These are phyloP conservation scores for Cercospora sp. DNA, from an alignment of 2,329 filamentous ascomycete genomes.

Conservation along the genomic window DNA sequence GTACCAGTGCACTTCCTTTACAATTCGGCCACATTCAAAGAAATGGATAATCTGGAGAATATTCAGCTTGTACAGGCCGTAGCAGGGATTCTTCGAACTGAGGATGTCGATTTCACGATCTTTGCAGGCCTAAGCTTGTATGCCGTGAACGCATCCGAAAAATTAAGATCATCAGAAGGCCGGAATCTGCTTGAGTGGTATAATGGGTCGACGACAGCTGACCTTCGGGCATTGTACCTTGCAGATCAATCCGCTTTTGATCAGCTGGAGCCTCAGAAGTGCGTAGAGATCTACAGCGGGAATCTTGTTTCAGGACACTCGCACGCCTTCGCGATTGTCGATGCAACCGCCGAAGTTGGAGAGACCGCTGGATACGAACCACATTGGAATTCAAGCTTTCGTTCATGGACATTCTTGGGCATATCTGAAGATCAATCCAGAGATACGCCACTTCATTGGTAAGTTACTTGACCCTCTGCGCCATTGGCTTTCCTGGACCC, in stretches of 20 bases:
- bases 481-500: too few species aligned
- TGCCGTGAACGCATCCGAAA: too few species aligned
- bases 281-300: neutral
- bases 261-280: neutral
- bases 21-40: conserved; percentile 36
- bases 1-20: conserved; percentile 43
- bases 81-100: conserved; percentile 23
- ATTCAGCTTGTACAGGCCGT: conserved; percentile 23
- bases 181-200: neutral
- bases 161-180: too few species aligned
- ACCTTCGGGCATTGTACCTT: neutral
- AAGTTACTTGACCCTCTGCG: too few species aligned
- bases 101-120: neutral
- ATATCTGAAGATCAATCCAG: too few species aligned
- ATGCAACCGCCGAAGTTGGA: neutral
- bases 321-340: neutral
- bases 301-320: neutral
- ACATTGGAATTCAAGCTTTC: too few species aligned
- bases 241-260: neutral
- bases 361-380: too few species aligned
- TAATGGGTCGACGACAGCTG: accelerated
- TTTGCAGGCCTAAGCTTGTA: too few species aligned
- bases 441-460: too few species aligned
- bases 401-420: too few species aligned
- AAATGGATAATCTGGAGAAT: neutral